Conservation (phyloP, 306 rosid genomes). For the Sechiopsis laciniata region DNA sequence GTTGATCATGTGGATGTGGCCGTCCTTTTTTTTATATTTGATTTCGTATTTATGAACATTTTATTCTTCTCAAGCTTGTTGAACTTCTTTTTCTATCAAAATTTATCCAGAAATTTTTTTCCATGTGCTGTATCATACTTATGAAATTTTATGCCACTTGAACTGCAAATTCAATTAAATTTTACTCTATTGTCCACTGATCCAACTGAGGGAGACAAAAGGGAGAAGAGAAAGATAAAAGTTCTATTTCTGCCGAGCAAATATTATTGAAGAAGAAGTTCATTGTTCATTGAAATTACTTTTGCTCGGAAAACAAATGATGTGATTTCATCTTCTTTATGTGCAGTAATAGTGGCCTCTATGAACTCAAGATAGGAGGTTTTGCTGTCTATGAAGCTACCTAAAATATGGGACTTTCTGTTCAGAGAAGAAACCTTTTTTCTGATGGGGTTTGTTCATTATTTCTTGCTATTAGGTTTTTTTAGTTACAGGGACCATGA, state of each 20-base stretch:
- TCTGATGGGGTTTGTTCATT: slow-evolving; percentile 61
- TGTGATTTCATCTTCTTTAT: slow-evolving; percentile 17
- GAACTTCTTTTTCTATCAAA: background rate
- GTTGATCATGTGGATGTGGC: background rate
- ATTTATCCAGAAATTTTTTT: background rate
- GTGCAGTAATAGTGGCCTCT: slow-evolving; percentile 29
- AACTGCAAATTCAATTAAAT: background rate
- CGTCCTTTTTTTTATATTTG: no score
- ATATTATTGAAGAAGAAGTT: background rate
- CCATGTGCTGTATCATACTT: background rate
- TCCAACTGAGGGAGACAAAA: background rate
- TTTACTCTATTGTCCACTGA: background rate
- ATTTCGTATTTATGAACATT: background rate
- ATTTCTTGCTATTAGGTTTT: background rate
- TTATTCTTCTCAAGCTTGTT: no score
- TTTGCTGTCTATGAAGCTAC: slow-evolving; percentile 49
- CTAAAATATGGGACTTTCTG: slow-evolving; percentile 58
- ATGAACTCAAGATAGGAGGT: slow-evolving; percentile 45
- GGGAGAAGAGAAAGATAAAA: background rate
- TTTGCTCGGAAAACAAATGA: slow-evolving; percentile 5
- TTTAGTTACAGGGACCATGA: background rate
- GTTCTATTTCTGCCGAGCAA: background rate
- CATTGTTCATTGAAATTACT: background rate
- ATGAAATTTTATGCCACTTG: background rate
- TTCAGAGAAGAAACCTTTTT: slow-evolving; percentile 53